Evolutionary conservation across 2,329 filamentous ascomycete genomes (phyloP).

Genomic region (Diplodia sapinea): DNA sequence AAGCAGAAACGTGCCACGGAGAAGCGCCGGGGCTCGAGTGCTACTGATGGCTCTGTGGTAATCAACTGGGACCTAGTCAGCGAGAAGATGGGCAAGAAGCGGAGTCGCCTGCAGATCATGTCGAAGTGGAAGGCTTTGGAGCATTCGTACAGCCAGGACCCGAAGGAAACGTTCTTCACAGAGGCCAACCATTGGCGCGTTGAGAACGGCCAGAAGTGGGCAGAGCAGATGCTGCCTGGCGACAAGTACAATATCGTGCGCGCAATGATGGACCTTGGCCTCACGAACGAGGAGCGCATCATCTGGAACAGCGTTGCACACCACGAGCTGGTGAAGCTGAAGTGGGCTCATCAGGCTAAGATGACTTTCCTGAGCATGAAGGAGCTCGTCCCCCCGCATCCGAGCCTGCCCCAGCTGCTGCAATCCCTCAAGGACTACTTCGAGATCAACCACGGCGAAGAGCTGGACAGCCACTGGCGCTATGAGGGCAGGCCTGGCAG

Average conservation of each 20-base stretch:
- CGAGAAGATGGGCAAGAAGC: conserved; percentile 63
- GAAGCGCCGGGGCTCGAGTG: conserved; percentile 20
- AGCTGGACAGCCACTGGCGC: conserved; percentile 34
- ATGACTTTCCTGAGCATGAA: conserved; percentile 36
- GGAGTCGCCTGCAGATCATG: conserved; percentile 71
- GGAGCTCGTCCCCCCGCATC: conserved; percentile 33
- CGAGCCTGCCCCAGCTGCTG: conserved; percentile 33
- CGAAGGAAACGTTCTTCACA: conserved; percentile 24
- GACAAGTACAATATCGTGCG: conserved; percentile 51
- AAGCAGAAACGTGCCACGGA: conserved; percentile 27
- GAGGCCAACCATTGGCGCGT: conserved; percentile 34
- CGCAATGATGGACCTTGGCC: conserved; percentile 40
- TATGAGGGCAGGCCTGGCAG: conserved; percentile 23
- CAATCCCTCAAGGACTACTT: conserved; percentile 38
- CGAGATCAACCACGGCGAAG: conserved; percentile 31
- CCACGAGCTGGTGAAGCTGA: conserved; percentile 38
- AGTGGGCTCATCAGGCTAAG: conserved; percentile 38
- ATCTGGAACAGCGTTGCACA: conserved; percentile 43
- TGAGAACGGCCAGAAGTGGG: conserved; percentile 35
- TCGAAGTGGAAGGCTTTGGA: conserved; percentile 65
- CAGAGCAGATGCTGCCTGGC: conserved; percentile 47
- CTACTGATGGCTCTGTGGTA: conserved; percentile 20
- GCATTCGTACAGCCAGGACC: conserved; percentile 17
- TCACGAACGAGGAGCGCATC: conserved; percentile 42
- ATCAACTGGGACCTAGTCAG: conserved; percentile 72